These are phyloP conservation scores for Alternaria sp. DNA, from an alignment of 2,329 filamentous ascomycete species.

Conservation along the genomic window DNA sequence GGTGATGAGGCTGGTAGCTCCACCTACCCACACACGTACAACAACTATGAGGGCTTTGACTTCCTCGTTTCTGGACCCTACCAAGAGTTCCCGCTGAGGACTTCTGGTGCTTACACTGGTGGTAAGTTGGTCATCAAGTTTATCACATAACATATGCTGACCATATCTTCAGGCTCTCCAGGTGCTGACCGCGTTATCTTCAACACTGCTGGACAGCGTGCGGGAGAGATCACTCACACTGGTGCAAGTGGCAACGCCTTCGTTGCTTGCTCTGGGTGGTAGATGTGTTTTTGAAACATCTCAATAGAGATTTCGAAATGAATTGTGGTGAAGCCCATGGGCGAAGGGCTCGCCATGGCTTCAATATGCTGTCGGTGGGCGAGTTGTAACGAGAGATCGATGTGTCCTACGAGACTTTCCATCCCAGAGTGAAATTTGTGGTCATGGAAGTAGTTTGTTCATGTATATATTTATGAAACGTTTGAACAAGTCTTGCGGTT, in stretches of 20 bases:
- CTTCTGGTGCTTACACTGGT: slow-evolving; percentile 63
- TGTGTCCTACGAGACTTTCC: not conserved
- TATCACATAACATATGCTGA: not conserved
- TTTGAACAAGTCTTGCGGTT: not conserved
- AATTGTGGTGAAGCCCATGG: not conserved
- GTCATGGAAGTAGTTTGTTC: not conserved
- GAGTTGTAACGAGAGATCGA: slow-evolving; percentile 3
- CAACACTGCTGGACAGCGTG: slow-evolving; percentile 64
- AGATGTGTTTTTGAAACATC: not conserved
- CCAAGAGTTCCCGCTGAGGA: slow-evolving; percentile 70
- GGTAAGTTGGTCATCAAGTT: slow-evolving; percentile 50
- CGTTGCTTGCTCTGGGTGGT: slow-evolving; percentile 64
- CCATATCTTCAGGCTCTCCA: slow-evolving; percentile 61
- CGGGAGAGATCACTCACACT: slow-evolving; percentile 74
- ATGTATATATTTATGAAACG: slow-evolving; percentile 1
- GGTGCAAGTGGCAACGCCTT: slow-evolving; percentile 74
- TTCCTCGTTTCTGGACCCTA: slow-evolving; percentile 67
- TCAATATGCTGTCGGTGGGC: not conserved
- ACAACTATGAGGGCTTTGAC: slow-evolving; percentile 70
- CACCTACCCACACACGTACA: slow-evolving; percentile 67
- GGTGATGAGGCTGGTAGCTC: slow-evolving; percentile 52
- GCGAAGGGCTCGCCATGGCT: not conserved
- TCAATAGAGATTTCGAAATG: not conserved
- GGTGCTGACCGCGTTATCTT: slow-evolving; percentile 74
- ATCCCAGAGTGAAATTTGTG: not conserved